Percentiles rank a stretch among this genome's conserved stretches.
phyloP scores from a whole-genome alignment of 306 rosid genomes.

The Cercis canadensis region DNA sequence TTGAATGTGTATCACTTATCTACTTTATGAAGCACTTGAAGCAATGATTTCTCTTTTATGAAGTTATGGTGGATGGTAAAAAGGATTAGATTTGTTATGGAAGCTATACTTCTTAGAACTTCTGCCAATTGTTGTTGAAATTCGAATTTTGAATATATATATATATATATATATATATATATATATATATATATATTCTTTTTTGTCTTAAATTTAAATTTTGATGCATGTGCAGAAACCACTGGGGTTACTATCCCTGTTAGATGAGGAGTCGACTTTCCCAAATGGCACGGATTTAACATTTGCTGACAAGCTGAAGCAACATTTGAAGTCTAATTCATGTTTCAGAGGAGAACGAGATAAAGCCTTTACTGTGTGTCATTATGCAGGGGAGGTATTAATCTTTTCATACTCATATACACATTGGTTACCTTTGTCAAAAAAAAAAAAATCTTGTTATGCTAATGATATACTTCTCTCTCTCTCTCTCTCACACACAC shows the following conservation, averaged over 20 bases:
- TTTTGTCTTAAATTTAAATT: constrained; percentile 29
- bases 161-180: too few relatives aligned
- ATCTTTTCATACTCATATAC: constrained; percentile 30
- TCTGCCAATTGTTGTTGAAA: constrained; percentile 4
- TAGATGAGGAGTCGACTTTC: constrained; percentile 98
- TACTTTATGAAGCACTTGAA: not conserved
- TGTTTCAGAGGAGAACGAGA: constrained; percentile 92
- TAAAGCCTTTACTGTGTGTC: constrained; percentile 83
- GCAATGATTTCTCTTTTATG: constrained; percentile 8
- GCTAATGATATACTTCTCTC: too few relatives aligned
- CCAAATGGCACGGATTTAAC: constrained; percentile 96
- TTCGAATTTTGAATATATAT: not conserved
- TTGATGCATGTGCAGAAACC: constrained; percentile 76
- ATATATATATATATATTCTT: too few relatives aligned
- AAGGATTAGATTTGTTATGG: not conserved
- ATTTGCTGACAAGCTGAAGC: constrained; percentile 95
- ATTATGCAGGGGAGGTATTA: constrained; percentile 99
- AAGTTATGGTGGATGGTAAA: constrained; percentile 13
- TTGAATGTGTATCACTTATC: not conserved
- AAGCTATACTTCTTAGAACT: constrained; percentile 2
- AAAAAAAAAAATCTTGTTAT: not conserved
- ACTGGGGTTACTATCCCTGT: constrained; percentile 86
- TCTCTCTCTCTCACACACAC: too few relatives aligned
- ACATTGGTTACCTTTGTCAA: not conserved
- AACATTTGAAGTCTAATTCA: constrained; percentile 77